These are phyloP conservation scores for Maudiozyma bulderi DNA, from an alignment of 805 yeast genomes.

Conservation along the genomic window DNA sequence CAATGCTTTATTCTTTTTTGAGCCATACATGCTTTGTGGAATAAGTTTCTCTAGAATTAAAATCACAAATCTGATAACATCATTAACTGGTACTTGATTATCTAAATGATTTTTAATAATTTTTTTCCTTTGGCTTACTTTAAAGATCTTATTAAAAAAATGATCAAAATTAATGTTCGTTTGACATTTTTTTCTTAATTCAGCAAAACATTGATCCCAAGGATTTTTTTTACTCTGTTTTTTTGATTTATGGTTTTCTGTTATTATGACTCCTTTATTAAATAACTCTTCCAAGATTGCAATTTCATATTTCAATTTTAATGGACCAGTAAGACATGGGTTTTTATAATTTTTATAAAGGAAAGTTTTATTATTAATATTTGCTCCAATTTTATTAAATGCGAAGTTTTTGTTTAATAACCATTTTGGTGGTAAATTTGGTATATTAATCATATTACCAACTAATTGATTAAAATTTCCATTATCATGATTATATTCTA, in stretches of 20 bases:
- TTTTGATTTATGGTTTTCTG: no score
- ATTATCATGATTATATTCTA: slow-evolving; percentile 5
- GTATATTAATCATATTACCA: slow-evolving; percentile 16
- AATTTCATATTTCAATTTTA: not conserved
- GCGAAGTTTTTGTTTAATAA: not conserved
- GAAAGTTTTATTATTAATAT: not conserved
- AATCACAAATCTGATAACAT: slow-evolving; percentile 36
- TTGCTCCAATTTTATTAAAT: not conserved
- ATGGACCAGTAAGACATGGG: not conserved
- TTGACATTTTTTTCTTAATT: slow-evolving; percentile 29
- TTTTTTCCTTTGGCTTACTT: slow-evolving; percentile 2
- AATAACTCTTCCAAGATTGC: not conserved
- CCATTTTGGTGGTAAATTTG: slow-evolving; percentile 14
- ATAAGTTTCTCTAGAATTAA: slow-evolving; percentile 38
- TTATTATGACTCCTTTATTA: no score
- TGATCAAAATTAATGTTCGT: slow-evolving; percentile 27
- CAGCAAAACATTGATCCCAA: slow-evolving; percentile 3
- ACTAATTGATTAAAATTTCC: slow-evolving; percentile 11
- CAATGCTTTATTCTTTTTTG: slow-evolving; percentile 36
- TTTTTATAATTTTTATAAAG: not conserved
- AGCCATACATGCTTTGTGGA: slow-evolving; percentile 47
- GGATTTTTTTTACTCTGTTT: not conserved
- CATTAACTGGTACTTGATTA: slow-evolving; percentile 23
- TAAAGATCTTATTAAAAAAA: slow-evolving; percentile 31
- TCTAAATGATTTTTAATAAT: slow-evolving; percentile 20